Evolutionary conservation across 1,284 basidiomycete species (phyloP).

Genomic region (Austropuccinia psidii): DNA sequence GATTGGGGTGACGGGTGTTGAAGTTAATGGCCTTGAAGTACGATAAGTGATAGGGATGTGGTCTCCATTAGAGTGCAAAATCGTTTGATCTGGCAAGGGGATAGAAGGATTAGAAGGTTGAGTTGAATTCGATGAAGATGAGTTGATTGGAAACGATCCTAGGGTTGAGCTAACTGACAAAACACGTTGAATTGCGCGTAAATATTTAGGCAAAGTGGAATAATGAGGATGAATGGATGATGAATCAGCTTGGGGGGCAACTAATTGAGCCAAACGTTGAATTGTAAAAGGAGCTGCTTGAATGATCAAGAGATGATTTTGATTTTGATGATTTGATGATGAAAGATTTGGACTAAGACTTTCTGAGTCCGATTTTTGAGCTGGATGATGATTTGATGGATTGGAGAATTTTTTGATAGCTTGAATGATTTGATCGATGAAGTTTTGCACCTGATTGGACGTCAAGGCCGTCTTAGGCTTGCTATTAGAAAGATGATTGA

Average conservation of each 20-base stretch:
- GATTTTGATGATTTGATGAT: background rate
- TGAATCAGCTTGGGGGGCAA: background rate
- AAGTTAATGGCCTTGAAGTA: slow-evolving; percentile 11
- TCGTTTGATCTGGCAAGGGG: background rate
- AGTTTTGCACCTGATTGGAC: no score
- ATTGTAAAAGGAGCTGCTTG: slow-evolving; percentile 26
- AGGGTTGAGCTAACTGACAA: slow-evolving; percentile 24
- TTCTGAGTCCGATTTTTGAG: background rate
- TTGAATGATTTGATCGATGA: background rate
- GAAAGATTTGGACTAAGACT: no score
- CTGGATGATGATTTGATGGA: background rate
- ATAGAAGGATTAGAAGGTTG: background rate
- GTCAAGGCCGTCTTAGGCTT: no score
- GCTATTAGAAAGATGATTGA: no score
- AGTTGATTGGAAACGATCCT: slow-evolving; percentile 2
- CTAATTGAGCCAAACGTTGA: slow-evolving; percentile 18
- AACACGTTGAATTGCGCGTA: slow-evolving; percentile 24
- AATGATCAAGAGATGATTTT: background rate
- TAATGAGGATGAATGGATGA: slow-evolving; percentile 27
- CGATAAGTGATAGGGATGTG: background rate
- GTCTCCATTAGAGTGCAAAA: no score
- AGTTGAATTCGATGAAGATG: background rate
- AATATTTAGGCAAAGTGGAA: slow-evolving; percentile 26
- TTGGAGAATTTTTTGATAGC: slow-evolving; percentile 1
- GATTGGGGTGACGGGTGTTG: slow-evolving; percentile 19